phyloP scores from a whole-genome alignment of 2,329 filamentous ascomycete species.

The Geoglossum cookeanum region DNA sequence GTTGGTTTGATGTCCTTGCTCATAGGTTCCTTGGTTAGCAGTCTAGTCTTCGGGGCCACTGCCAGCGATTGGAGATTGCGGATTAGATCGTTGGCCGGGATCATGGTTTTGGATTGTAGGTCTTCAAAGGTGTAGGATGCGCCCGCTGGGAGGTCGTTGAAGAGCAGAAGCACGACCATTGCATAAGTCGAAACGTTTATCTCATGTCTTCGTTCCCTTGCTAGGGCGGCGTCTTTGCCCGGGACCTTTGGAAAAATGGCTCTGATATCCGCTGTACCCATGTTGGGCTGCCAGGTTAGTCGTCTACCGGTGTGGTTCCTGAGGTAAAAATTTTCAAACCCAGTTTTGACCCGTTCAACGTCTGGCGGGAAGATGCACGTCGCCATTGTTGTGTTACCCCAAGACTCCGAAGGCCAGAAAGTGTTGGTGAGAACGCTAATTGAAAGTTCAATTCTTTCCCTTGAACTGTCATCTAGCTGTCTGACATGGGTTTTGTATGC shows the following conservation, averaged over 20 bases:
- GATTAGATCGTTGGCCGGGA: slow-evolving; percentile 53
- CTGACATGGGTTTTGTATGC: slow-evolving; percentile 55
- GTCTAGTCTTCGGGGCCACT: slow-evolving; percentile 62
- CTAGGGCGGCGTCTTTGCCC: slow-evolving; percentile 45
- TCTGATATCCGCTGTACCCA: slow-evolving; percentile 73
- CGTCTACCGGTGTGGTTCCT: slow-evolving; percentile 73
- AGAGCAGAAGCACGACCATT: slow-evolving; percentile 76
- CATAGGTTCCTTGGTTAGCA: slow-evolving; percentile 63
- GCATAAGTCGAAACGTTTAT: slow-evolving; percentile 82
- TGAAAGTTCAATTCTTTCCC: slow-evolving; percentile 53
- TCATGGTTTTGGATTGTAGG: slow-evolving; percentile 65
- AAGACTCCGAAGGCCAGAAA: slow-evolving; percentile 84
- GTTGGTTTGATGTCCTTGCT: slow-evolving; percentile 57
- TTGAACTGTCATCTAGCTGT: slow-evolving; percentile 34
- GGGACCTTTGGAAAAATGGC: slow-evolving; percentile 56
- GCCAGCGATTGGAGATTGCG: slow-evolving; percentile 66
- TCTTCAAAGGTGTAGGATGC: slow-evolving; percentile 46
- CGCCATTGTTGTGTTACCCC: slow-evolving; percentile 34
- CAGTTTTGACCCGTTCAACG: slow-evolving; percentile 56
- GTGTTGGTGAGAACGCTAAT: slow-evolving; percentile 82
- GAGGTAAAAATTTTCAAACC: slow-evolving; percentile 78
- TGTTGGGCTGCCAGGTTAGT: slow-evolving; percentile 60
- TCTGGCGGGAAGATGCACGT: slow-evolving; percentile 55
- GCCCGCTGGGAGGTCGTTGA: slow-evolving; percentile 51
- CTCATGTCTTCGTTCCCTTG: slow-evolving; percentile 60